Evolutionary conservation across 139 green algal species (phyloP).

Genomic region (Micromonas pusilla): DNA sequence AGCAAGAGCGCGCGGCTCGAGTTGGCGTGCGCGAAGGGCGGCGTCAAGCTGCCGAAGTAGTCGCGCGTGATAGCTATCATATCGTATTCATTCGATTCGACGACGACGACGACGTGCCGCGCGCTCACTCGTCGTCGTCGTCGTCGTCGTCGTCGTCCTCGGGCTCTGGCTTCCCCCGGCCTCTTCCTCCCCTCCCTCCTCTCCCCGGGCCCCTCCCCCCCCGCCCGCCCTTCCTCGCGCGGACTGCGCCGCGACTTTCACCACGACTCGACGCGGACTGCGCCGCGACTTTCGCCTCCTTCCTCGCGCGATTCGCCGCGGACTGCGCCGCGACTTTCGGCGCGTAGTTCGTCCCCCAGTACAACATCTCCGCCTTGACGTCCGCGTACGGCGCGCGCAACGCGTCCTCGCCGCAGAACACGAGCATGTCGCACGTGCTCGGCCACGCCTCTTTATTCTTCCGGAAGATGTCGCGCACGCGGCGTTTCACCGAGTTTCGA

Average conservation of each 20-base stretch:
- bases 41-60: neutral
- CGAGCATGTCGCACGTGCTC: neutral
- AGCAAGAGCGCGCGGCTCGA: neutral
- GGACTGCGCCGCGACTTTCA: no score
- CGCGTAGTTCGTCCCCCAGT: neutral
- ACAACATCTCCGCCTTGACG: neutral
- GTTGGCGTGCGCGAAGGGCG: neutral
- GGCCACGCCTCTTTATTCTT: conserved; percentile 22
- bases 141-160: no score
- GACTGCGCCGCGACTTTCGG: neutral
- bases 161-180: no score
- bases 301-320: neutral
- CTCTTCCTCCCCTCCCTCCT: no score
- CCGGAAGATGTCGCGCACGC: conserved; percentile 10
- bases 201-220: no score
- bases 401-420: neutral
- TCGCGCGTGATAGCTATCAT: neutral
- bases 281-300: neutral
- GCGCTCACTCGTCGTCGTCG: no score
- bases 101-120: no score
- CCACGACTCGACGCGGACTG: neutral
- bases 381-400: neutral
- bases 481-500: conserved; percentile 11
- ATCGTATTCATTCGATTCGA: no score
- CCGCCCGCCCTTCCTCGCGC: no score